A percentile compares a stretch with the other conserved stretches of the same genome.
These are phyloP conservation scores for Lactifluus pinguis DNA, from an alignment of 768 basidiomycete species.

Conservation along the genomic window DNA sequence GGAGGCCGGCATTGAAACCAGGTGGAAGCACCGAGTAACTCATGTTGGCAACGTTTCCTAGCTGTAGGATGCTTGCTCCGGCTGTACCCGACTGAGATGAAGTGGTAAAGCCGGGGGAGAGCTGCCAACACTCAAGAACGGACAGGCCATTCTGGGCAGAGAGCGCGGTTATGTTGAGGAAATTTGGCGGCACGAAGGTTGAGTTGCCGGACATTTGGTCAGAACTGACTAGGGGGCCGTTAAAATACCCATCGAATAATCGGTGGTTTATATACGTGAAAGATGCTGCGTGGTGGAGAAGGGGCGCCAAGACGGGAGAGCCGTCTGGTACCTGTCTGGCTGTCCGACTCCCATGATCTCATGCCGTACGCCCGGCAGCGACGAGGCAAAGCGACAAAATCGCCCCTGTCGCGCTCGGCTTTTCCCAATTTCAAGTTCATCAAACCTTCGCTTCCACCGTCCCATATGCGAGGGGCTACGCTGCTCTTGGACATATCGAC, in stretches of 20 bases:
- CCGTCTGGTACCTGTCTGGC: too few relatives aligned
- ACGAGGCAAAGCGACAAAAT: too few relatives aligned
- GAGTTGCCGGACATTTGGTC: neutral
- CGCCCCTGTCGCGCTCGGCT: too few relatives aligned
- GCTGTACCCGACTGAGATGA: constrained; percentile 23
- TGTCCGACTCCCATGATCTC: too few relatives aligned
- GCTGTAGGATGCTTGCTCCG: constrained; percentile 21
- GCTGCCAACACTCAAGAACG: constrained; percentile 24
- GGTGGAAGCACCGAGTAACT: constrained; percentile 29
- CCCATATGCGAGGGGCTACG: too few relatives aligned
- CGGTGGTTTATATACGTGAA: neutral
- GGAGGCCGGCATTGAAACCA: constrained; percentile 42
- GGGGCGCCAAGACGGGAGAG: too few relatives aligned
- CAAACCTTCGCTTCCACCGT: too few relatives aligned
- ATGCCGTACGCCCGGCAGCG: too few relatives aligned
- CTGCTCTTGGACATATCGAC: too few relatives aligned
- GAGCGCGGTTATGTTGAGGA: constrained; percentile 16
- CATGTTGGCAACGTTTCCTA: constrained; percentile 23
- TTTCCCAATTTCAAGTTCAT: too few relatives aligned
- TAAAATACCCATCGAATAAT: neutral
- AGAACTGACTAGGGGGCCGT: neutral
- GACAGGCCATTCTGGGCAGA: constrained; percentile 9
- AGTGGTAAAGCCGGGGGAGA: constrained; percentile 20
- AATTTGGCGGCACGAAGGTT: neutral
- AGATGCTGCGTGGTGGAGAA: too few relatives aligned